Base-by-base conservation (phyloP, 2,329 filamentous ascomycete species). In the Colletotrichum graminicola region DNA sequence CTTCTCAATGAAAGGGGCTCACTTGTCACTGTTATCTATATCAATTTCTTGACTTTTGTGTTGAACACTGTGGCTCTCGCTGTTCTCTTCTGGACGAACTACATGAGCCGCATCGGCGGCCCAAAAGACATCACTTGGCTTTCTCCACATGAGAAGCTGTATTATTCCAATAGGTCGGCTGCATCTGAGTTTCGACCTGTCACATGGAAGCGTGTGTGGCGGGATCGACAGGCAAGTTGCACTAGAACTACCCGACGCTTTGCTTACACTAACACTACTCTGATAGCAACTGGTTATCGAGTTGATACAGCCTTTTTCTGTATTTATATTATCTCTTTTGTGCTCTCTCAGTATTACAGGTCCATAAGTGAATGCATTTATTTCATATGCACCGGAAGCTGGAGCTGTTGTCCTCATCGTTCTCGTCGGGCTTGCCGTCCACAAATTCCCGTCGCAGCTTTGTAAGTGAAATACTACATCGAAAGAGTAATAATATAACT, bases 71-170 rank as follows among this genome's bases (percentile, higher is more conserved):
- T 16, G 1, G 12, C 32, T 16, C 43, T 61, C 6, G 11, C 8
- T 5, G 21, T n/a, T 26, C 3, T 45, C 26, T 47, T 61, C n/a
- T n/a, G 10, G 57, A 32, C 32, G 1, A 29, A 45, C 1, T 61
- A 49, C 21, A 47, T 34, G 3, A 32, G 49, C 47, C 16, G 11
- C 0, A 5, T 61, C 1, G 57, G 57, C 18, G 57, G 57, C 3
- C 57, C 57, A 3, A 47, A 26, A 18, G 57, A 61, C 12, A 29
- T 61, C 16, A 34, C 41, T 10, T 61, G 57, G 57, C 57, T 47
- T 10, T 21, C 18, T 36, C 57, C 57, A 4, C 41, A 61, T 36
- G 43, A 61, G 12, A 61, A 23, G n/a, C 41, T 61, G 26, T 61
- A 61, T 29, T 61, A 49, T 29, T 45, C 57, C 1, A 6, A 10